phyloP scores from a whole-genome alignment of 1,284 basidiomycete species.

The Ceraceosorus guamensis region DNA sequence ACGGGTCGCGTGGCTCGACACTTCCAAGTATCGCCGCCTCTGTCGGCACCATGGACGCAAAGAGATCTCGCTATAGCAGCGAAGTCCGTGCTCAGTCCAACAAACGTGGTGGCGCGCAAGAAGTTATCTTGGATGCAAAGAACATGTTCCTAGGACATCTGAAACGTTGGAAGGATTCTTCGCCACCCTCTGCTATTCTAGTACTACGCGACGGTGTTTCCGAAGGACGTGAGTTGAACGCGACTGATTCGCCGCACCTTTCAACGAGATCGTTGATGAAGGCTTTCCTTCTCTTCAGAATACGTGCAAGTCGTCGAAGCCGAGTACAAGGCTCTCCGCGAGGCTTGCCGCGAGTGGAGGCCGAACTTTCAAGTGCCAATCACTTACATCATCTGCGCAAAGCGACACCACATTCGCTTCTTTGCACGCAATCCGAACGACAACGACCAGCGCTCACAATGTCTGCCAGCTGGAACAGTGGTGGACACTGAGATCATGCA shows the following conservation, averaged over 20 bases:
- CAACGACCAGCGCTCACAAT: conserved; percentile 51
- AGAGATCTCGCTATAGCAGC: conserved; percentile 47
- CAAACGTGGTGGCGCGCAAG: conserved; percentile 36
- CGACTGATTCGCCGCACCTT: conserved; percentile 13
- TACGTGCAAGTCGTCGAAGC: conserved; percentile 25
- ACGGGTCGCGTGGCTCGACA: conserved; percentile 39
- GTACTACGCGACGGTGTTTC: conserved; percentile 54
- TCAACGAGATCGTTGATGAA: conserved; percentile 49
- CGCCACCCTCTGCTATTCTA: conserved; percentile 47
- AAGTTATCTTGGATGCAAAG: conserved; percentile 44
- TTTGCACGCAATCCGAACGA: conserved; percentile 46
- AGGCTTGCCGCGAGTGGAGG: conserved; percentile 2
- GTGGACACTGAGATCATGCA: conserved; percentile 51
- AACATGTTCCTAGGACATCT: conserved; percentile 27
- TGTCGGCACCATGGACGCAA: conserved; percentile 49
- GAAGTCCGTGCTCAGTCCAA: conserved; percentile 51
- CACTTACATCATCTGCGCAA: conserved; percentile 28
- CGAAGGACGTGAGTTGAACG: conserved; percentile 48
- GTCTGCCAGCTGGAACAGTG: conserved; percentile 47
- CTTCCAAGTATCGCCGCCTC: conserved; percentile 53
- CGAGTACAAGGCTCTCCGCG: no score
- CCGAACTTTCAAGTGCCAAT: conserved; percentile 20
- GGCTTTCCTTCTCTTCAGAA: conserved; percentile 49
- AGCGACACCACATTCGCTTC: conserved; percentile 51
- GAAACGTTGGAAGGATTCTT: conserved; percentile 16